Evolutionary conservation across 176 grass and related monocot genomes (phyloP).

Genomic region (Bolboschoenus planiculmis): DNA sequence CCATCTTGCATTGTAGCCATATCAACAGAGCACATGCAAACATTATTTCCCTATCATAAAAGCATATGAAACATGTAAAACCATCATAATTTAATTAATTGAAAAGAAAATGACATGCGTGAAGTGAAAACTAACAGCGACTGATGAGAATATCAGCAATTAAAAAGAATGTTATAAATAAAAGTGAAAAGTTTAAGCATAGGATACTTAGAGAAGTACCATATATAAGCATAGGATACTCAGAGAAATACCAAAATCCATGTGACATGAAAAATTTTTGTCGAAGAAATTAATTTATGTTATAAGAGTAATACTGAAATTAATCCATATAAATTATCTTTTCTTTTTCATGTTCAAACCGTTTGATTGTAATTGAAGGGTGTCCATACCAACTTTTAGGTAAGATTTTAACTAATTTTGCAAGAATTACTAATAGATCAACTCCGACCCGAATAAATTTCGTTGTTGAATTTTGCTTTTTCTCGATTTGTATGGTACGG

Average conservation of each 20-base stretch:
- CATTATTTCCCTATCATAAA: neutral
- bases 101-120: neutral
- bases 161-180: neutral
- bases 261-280: too few species aligned
- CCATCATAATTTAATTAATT: neutral
- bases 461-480: too few species aligned
- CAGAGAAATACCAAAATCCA: too few species aligned
- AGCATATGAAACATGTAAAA: neutral
- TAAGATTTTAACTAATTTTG: neutral
- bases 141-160: neutral
- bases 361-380: neutral
- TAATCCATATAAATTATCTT: too few species aligned
- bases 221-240: neutral
- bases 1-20: neutral
- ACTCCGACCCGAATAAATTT: too few species aligned
- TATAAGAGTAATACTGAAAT: neutral
- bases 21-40: neutral
- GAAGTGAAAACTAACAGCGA: neutral
- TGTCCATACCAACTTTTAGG: neutral
- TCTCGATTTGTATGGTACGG: too few species aligned
- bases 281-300: too few species aligned
- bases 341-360: neutral
- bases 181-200: neutral
- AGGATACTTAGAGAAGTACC: too few species aligned
- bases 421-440: too few species aligned